A percentile compares a stretch with the other conserved stretches of the same genome.
Conservation (phyloP, 345 rosid genomes). For the Lumnitzera racemosa region DNA sequence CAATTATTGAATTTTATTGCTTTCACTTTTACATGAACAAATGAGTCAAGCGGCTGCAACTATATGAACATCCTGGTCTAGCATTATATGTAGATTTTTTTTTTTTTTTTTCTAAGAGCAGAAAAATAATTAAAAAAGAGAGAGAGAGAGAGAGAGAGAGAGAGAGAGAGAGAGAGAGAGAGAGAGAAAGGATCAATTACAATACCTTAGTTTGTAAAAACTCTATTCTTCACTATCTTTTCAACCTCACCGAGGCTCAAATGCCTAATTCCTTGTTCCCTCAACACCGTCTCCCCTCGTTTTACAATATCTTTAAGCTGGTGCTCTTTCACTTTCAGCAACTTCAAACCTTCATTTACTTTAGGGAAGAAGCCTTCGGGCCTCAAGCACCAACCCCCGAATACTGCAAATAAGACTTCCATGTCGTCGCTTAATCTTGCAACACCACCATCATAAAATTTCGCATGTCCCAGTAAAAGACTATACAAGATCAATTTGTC, state of each 20-base stretch:
- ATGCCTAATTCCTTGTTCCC: constrained; percentile 52
- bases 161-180: neutral
- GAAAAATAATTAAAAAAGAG: no score
- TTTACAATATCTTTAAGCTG: constrained; percentile 34
- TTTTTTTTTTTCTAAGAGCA: no score
- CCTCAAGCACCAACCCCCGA: constrained; percentile 75
- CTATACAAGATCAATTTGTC: constrained; percentile 54
- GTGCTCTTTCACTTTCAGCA: constrained; percentile 58
- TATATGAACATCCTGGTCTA: no score
- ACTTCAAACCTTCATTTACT: constrained; percentile 45
- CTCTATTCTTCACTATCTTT: constrained; percentile 50
- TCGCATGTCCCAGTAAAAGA: constrained; percentile 48
- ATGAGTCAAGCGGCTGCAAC: no score
- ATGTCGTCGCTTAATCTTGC: constrained; percentile 54
- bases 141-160: neutral
- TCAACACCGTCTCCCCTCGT: constrained; percentile 44
- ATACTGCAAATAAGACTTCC: constrained; percentile 63
- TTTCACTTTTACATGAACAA: no score
- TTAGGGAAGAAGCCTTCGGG: constrained; percentile 79
- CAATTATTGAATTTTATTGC: no score
- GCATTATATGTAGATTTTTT: no score
- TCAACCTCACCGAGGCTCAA: constrained; percentile 49
- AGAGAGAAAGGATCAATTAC: neutral
- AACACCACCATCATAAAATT: constrained; percentile 51
- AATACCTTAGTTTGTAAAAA: constrained; percentile 22